Evolutionary conservation across 225 moss, liverwort and hornwort genomes (phyloP), one percentile per base, ranked within the genome.

Genomic region (Polytrichum formosum): DNA sequence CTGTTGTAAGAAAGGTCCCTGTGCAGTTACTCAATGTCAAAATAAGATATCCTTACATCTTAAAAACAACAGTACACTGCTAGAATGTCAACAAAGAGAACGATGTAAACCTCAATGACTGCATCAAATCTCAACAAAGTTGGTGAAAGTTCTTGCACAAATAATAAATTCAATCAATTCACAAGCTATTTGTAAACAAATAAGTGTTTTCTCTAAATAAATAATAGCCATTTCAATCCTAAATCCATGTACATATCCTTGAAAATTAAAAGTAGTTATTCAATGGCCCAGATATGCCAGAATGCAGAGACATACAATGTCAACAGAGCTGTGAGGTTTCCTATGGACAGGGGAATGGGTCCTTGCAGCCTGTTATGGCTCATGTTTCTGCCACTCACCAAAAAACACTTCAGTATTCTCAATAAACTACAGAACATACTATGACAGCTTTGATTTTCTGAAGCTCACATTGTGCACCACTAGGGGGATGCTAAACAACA

Each of bases 1-100:
- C 78, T 76, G 73, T 93, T 93, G 76, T 77, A 67, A 37, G 93
- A 85, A 65, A 93, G 89, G 72, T 93, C 83, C 77, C 93, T 93
- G 76, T 9, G 33, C 74, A 70, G 73, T 64, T 70, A 79, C 26
- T 19, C 2, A 6, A 53, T 63, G 31, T 54, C 16, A 25, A 67
- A 60, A 76, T 28, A 64, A 58, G 30, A 4, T 46, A 46, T 46
- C 46, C 46, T 46, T 13, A 16, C 46, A 46, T 46, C 46, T 46
- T 46, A 16, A 16, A 35, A 2, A 46, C 16, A 26, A 16, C 46
- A 46, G 46, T 16, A 4, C 46, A 46, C 46, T 46, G 46, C 46
- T 46, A 46, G 46, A 46, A 46, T 46, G 46, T 46, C 46, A 46
- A 46, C 13, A 0, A 46, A 46, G 46, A 46, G 13, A 46, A 13